Evolutionary conservation across 2,329 filamentous ascomycete genomes (phyloP).

Genomic region (Grosmannia huntii): DNA sequence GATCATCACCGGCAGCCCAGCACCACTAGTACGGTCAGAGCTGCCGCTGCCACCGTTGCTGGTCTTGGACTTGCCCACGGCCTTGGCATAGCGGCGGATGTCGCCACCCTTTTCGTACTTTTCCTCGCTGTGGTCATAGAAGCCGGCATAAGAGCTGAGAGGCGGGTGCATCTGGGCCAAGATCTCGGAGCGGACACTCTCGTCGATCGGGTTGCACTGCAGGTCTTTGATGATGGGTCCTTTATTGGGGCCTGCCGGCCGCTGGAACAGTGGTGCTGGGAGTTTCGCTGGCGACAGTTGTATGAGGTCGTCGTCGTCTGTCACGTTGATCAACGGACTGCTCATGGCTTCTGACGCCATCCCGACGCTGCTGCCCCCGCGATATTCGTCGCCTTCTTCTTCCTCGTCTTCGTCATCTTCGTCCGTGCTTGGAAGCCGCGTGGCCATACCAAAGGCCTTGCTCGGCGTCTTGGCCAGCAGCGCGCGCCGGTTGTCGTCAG

Average conservation of each 20-base stretch:
- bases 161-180: constrained; percentile 61
- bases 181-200: constrained; percentile 60
- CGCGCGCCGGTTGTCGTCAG: constrained; percentile 41
- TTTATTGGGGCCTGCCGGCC: constrained; percentile 31
- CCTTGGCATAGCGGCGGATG: constrained; percentile 71
- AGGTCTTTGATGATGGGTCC: constrained; percentile 67
- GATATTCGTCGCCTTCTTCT: constrained; percentile 13
- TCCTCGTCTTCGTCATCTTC: constrained; percentile 16
- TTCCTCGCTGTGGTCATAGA: constrained; percentile 56
- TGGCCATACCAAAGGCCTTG: constrained; percentile 28
- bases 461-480: constrained; percentile 67
- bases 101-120: constrained; percentile 56
- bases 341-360: constrained; percentile 20
- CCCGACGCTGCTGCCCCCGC: constrained; percentile 20
- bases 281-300: constrained; percentile 4
- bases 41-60: constrained; percentile 29
- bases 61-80: constrained; percentile 42
- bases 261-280: constrained; percentile 33
- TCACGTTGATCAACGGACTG: constrained; percentile 46
- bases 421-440: constrained; percentile 12
- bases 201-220: constrained; percentile 83
- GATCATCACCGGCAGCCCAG: constrained; percentile 49
- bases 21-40: constrained; percentile 48
- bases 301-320: constrained; percentile 22
- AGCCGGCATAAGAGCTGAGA: constrained; percentile 63